phyloP scores from a whole-genome alignment of 495 filamentous ascomycete genomes.

The Hapsidospora chrysogenum region DNA sequence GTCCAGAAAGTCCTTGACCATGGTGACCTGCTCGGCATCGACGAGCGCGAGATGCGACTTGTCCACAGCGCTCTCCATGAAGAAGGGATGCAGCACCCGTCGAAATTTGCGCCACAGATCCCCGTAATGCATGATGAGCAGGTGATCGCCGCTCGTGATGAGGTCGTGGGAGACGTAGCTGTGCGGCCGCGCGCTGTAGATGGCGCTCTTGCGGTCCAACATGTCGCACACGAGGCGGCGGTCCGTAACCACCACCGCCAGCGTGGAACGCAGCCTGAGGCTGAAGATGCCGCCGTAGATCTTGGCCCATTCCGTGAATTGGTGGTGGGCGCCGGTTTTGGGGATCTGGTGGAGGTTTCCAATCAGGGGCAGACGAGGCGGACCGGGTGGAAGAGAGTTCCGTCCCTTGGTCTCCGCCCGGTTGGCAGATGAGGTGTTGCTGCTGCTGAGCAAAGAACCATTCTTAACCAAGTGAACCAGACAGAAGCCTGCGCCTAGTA shows the following conservation, averaged over 20 bases:
- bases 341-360: slow-evolving; percentile 28
- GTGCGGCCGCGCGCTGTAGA: slow-evolving; percentile 25
- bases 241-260: slow-evolving; percentile 19
- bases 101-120: slow-evolving; percentile 20
- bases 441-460: no score
- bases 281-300: slow-evolving; percentile 25
- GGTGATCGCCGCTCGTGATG: slow-evolving; percentile 24
- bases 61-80: slow-evolving; percentile 20
- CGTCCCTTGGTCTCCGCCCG: no score
- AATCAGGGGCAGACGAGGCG: slow-evolving; percentile 16
- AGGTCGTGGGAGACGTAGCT: slow-evolving; percentile 24
- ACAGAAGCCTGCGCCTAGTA: no score
- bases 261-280: slow-evolving; percentile 21
- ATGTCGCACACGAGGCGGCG: slow-evolving; percentile 20
- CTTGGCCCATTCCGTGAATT: slow-evolving; percentile 27
- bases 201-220: slow-evolving; percentile 24
- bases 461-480: no score
- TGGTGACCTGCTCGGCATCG: slow-evolving; percentile 29
- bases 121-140: slow-evolving; percentile 25
- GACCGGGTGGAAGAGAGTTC: no score
- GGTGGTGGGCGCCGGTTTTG: slow-evolving; percentile 5
- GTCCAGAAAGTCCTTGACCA: slow-evolving; percentile 22
- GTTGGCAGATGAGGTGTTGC: no score
- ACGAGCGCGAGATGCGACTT: slow-evolving; percentile 25
- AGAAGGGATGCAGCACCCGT: slow-evolving; percentile 24